Evolutionary conservation across 2,329 filamentous ascomycete genomes (phyloP).

Genomic region (Clarireedia paspali): DNA sequence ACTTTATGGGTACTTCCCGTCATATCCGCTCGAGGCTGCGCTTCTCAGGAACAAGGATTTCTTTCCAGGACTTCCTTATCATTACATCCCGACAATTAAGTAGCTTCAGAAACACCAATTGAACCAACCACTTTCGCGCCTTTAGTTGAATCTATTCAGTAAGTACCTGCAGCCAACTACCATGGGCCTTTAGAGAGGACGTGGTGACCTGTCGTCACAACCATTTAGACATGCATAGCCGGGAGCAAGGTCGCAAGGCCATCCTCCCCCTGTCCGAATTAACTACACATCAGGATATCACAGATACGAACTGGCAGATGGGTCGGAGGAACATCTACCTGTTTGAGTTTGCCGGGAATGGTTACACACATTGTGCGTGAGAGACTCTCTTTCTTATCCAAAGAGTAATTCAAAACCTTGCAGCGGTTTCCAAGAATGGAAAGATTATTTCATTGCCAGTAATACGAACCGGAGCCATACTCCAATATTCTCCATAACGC

Average conservation of each 20-base stretch:
- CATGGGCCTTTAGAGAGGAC: too few species aligned
- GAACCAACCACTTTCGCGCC: background rate
- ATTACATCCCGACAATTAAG: background rate
- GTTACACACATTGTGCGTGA: background rate
- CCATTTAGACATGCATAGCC: too few species aligned
- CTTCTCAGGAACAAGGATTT: background rate
- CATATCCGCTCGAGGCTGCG: background rate
- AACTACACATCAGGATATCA: too few species aligned
- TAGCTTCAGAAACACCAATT: background rate
- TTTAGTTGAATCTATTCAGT: background rate
- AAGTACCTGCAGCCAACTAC: too few species aligned
- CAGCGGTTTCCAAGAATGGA: background rate
- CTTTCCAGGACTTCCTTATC: background rate
- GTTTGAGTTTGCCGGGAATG: too few species aligned
- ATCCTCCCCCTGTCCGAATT: too few species aligned
- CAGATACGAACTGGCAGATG: too few species aligned
- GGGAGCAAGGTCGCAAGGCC: too few species aligned
- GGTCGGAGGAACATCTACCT: too few species aligned
- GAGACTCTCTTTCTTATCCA: background rate
- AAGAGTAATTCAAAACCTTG: background rate
- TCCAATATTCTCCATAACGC: background rate
- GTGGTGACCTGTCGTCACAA: too few species aligned
- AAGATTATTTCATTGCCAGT: background rate
- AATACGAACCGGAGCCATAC: background rate
- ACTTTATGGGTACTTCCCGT: background rate